Evolutionary conservation across 805 yeast genomes (phyloP).

Genomic region (Metschnikowia colocasiae): DNA sequence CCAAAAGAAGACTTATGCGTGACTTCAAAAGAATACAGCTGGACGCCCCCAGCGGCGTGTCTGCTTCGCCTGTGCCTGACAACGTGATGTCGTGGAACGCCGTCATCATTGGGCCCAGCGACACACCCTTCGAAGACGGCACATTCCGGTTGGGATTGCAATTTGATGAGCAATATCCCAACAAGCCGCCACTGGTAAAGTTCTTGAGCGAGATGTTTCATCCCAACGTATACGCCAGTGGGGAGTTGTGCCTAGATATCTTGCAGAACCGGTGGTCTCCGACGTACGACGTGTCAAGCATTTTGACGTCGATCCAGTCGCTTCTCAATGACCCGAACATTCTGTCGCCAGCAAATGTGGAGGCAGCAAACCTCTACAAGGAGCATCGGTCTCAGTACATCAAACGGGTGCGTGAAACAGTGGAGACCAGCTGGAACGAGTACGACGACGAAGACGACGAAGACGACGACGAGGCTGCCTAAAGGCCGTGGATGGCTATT

Average conservation of each 20-base stretch:
- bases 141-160: slow-evolving; percentile 82
- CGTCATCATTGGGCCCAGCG: slow-evolving; percentile 94
- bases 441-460: slow-evolving; percentile 58
- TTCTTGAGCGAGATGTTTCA: slow-evolving; percentile 95
- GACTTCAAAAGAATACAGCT: slow-evolving; percentile 96
- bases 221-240: slow-evolving; percentile 94
- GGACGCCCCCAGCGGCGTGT: slow-evolving; percentile 97
- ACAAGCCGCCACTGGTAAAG: slow-evolving; percentile 91
- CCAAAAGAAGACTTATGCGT: slow-evolving; percentile 98
- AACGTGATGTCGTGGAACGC: slow-evolving; percentile 99
- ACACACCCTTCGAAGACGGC: slow-evolving; percentile 97
- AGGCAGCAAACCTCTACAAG: slow-evolving; percentile 91
- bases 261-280: slow-evolving; percentile 98
- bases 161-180: slow-evolving; percentile 96
- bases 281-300: slow-evolving; percentile 94
- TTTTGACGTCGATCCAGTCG: slow-evolving; percentile 88
- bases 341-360: slow-evolving; percentile 95
- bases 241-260: slow-evolving; percentile 93
- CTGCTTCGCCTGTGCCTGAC: slow-evolving; percentile 95
- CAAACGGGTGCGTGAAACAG: slow-evolving; percentile 90
- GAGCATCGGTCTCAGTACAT: slow-evolving; percentile 93
- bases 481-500: not conserved
- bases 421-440: slow-evolving; percentile 91
- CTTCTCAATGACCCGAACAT: slow-evolving; percentile 94
- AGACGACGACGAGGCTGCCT: slow-evolving; percentile 16